Base-by-base conservation (phyloP, 108 stramenopile genomes). In the Conticribra guillardii region DNA sequence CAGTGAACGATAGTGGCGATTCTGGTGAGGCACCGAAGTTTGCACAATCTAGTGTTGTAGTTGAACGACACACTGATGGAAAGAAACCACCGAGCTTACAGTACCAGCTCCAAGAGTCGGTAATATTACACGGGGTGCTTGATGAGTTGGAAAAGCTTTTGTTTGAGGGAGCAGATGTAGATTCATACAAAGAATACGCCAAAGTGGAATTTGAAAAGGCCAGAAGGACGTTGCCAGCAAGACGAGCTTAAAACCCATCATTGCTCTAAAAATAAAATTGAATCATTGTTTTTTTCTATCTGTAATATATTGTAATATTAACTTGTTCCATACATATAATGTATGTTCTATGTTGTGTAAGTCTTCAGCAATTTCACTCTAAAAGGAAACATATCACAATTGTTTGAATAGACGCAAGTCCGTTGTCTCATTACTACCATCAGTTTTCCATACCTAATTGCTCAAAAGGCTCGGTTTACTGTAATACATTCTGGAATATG, bases 81-180 rank as follows among this genome's bases (percentile, higher is more conserved):
- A 60, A 46, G 19, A 59, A 56, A 17, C 85, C 87, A 29, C 72
- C 84, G 4, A 75, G 74, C 48, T 68, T 92, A 50, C 77, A 84
- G 59, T 89, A 89, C 44, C 47, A 71, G 67, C 74, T 92, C n/a
- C 88, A 92, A 58, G 91, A 92, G 74, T 85, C 83, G 30, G 75
- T 92, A n/a, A 47, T 89, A 61, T 58, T 92, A 30, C 91, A 92
- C 64, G 74, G 74, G 4, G 19, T 92, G 1, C 67, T 92, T 54
- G 91, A 92, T 78, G 85, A 86, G 50, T 60, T 89, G 17, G 26
- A 77, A 15, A 76, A 50, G 11, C 65, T 88, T 37, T 84, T 89
- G 37, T 76, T 82, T 15, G 64, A 62, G 0, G 19, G 16, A 7
- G 17, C 11, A 26, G 28, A 59, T 0, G 45, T 52, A 49, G 60